A percentile compares a stretch with the other conserved stretches of the same genome.
These are phyloP conservation scores for Xerocomellus chrysenteron DNA, from an alignment of 768 basidiomycete genomes.

Conservation along the genomic window DNA sequence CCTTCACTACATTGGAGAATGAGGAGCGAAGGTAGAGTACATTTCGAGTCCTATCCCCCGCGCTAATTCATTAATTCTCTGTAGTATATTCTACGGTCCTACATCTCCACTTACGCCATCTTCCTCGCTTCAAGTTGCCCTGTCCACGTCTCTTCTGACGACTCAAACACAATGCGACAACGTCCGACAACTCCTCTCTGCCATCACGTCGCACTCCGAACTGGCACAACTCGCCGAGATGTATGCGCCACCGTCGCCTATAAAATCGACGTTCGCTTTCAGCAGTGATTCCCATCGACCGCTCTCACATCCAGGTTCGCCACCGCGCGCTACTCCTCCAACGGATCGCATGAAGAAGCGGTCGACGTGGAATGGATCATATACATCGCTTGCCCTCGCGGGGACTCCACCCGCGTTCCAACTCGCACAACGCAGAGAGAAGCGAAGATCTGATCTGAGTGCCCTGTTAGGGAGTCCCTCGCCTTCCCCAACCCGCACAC, in stretches of 20 bases:
- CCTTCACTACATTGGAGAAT: constrained; percentile 60
- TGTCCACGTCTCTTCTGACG: constrained; percentile 71
- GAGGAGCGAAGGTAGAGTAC: constrained; percentile 63
- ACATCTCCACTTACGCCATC: constrained; percentile 35
- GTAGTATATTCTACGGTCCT: constrained; percentile 40
- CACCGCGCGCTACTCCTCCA: constrained; percentile 17
- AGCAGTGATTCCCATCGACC: constrained; percentile 38
- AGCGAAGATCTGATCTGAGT: constrained; percentile 55
- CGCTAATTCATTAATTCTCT: constrained; percentile 4
- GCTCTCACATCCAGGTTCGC: constrained; percentile 42
- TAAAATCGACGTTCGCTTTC: constrained; percentile 25
- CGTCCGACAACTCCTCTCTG: constrained; percentile 74
- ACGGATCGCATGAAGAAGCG: constrained; percentile 47
- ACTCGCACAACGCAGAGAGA: constrained; percentile 46
- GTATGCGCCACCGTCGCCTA: constrained; percentile 80
- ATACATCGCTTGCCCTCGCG: constrained; percentile 47
- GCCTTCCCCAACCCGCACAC: constrained; percentile 22
- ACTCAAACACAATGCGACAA: constrained; percentile 82
- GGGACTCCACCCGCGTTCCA: constrained; percentile 45
- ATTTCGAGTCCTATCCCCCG: neutral
- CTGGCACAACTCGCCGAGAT: constrained; percentile 81
- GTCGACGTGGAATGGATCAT: constrained; percentile 75
- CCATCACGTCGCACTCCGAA: constrained; percentile 68
- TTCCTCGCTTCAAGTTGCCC: constrained; percentile 56
- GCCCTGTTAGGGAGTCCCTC: constrained; percentile 40